Evolutionary conservation across 1,139 yeast species (phyloP), one percentile per base, ranked within the genome.

Genomic region (Yamadazyma kanchanaburiensis): DNA sequence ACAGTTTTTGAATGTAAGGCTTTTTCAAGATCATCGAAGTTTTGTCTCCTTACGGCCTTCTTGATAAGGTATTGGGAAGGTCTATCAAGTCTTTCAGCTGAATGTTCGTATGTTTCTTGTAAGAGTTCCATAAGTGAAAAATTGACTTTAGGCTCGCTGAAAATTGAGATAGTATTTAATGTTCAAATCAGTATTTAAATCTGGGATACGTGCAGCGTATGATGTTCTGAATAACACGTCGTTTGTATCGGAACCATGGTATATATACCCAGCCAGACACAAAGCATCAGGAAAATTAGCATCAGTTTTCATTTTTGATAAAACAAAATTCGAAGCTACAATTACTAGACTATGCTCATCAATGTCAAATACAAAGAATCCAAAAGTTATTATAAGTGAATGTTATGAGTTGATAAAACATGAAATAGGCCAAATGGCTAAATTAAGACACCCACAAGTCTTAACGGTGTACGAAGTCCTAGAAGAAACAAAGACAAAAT

Each of bases 241-340:
- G 6, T 86, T 89, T 52, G 67, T 69, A 2, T 71, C 83, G 5
- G 95, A 87, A 19, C 87, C 94, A 12, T 91, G 97, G 97, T 57
- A 77, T 8, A 76, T 91, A 0, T 86, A 77, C 45, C 87, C 91
- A 2, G 97, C 94, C 17, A 84, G 82, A 46, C 79, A 76, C 31
- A 78, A 78, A 41, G 60, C 74, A 11, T 60, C 69, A 3, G 79
- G 78, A 23, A 64, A 70, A 32, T 49, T 62, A 33, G 95, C 80
- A 1, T 83, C 95, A 6, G 94, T 91, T 12, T 88, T 91, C 58
- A 80, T 85, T 21, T 86, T 89, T 49, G 96, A 86, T 53, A 91
- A 89, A 60, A 75, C 81, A 48, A 77, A 77, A 38, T 76, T 85
- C 43, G 91, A 84, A 45, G 55, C 71, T 9, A 64, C 64, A 33